phyloP scores from a whole-genome alignment of 495 filamentous ascomycete species.

The Xanthoparmelia taractica region DNA sequence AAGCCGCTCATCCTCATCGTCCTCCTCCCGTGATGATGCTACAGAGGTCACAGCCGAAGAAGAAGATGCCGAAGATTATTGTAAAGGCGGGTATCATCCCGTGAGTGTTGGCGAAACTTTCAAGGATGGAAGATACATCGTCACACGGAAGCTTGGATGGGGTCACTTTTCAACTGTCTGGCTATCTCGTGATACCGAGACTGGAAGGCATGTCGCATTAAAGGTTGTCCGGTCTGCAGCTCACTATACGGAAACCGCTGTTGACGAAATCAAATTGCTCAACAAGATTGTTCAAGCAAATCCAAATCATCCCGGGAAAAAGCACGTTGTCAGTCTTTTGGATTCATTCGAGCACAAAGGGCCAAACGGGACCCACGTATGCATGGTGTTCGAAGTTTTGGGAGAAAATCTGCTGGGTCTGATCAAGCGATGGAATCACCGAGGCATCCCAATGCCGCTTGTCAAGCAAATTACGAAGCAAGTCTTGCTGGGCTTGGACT shows the following conservation, averaged over 20 bases:
- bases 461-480: conserved; percentile 99
- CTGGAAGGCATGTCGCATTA: conserved; percentile 88
- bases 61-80: conserved; percentile 98
- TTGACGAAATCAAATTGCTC: conserved; percentile 97
- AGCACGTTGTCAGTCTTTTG: conserved; percentile 88
- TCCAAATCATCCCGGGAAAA: conserved; percentile 81
- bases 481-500: conserved; percentile 89
- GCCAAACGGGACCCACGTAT: conserved; percentile 91
- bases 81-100: conserved; percentile 96
- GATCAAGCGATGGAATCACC: conserved; percentile 97
- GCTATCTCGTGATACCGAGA: conserved; percentile 87
- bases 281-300: conserved; percentile 95
- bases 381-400: conserved; percentile 98
- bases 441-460: conserved; percentile 89
- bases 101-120: conserved; percentile 90
- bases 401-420: conserved; percentile 92
- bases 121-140: conserved; percentile 93
- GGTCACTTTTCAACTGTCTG: conserved; percentile 98
- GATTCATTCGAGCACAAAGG: conserved; percentile 98
- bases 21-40: conserved; percentile 75
- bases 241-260: conserved; percentile 97
- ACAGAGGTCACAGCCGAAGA: conserved; percentile 93
- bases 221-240: conserved; percentile 96
- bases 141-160: conserved; percentile 96
- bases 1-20: conserved; percentile 69